Evolutionary conservation across 179 eudicot genomes (phyloP), one percentile per base, ranked within the genome.

Genomic region (Monotropa hypopitys): DNA sequence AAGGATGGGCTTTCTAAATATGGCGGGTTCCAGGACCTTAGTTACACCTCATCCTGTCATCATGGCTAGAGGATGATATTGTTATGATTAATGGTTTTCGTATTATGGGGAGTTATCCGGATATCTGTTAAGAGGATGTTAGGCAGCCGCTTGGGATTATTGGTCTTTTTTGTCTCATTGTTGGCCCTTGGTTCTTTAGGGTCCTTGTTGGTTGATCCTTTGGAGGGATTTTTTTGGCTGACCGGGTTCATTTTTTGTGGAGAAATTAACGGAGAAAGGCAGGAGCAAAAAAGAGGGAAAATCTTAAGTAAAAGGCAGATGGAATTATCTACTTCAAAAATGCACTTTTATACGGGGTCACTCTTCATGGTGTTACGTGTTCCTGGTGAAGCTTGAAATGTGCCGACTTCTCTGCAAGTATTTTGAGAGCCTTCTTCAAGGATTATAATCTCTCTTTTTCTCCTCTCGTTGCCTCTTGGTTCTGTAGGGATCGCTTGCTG

Each of bases 31-130:
- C 74, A 32, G 42, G 80, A 81, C 77, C 66, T 73, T n/a, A 51
- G 38, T 56, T 42, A 10, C 47, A 69, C 70, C 40, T 26, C 66
- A 28, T 57, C 67, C 43, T 73, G 43, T 67, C 28, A 77, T 53
- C 82, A 81, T 85, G 87, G 86, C 87, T 81, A 82, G 78, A 54
- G 75, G 57, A 28, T 2, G 23, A 3, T 61, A 75, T 45, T 21
- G 11, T 43, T 65, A 21, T 21, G 2, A 59, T 8, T 42, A 9
- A 15, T 9, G 75, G 74, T 50, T 56, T 56, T 74, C 18, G 42
- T 56, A 16, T 43, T 42, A 42, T 38, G 30, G 33, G 33, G 50
- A 61, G 67, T 30, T 47, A 28, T 51, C 32, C 53, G 57, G 70
- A 26, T 68, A 42, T 40, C 30, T 51, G 10, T 21, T 11, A 70